Evolutionary conservation across 148 eudicot genomes (phyloP).

Genomic region (Vaccinium myrtillus): DNA sequence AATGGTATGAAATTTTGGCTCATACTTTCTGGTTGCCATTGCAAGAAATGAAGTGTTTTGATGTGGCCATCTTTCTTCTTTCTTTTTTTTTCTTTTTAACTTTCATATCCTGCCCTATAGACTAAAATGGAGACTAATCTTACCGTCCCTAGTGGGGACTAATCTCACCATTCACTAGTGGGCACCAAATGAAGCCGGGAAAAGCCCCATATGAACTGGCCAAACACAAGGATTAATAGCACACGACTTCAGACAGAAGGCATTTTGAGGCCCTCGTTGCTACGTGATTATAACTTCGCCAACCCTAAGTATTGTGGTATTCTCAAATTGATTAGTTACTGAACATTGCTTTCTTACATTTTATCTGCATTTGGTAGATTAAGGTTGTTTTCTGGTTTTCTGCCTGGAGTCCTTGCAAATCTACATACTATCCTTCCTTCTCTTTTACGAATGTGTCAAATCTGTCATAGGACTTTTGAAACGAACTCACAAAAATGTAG

Average conservation of each 20-base stretch:
- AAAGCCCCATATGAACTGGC: too few relatives aligned
- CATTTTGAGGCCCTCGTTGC: too few relatives aligned
- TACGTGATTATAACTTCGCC: too few relatives aligned
- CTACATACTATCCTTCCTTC: background rate
- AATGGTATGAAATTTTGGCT: constrained; percentile 9
- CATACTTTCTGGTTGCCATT: background rate
- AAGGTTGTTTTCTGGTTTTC: background rate
- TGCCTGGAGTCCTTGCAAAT: background rate
- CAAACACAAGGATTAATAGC: too few relatives aligned
- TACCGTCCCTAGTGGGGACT: too few relatives aligned
- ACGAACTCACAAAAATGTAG: background rate
- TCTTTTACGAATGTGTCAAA: background rate
- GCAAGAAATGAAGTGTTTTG: background rate
- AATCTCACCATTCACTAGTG: too few relatives aligned
- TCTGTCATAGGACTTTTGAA: background rate
- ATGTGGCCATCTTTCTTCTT: background rate
- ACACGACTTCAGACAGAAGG: too few relatives aligned
- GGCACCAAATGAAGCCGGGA: too few relatives aligned
- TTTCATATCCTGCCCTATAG: too few relatives aligned
- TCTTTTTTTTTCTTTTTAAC: too few relatives aligned
- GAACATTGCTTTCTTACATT: background rate
- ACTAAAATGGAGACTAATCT: too few relatives aligned
- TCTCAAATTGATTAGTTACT: background rate
- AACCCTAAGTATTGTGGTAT: background rate
- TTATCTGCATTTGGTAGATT: background rate